These are phyloP conservation scores for Uronychia setigera DNA, from an alignment of 73 alveolate species.

Conservation along the genomic window DNA sequence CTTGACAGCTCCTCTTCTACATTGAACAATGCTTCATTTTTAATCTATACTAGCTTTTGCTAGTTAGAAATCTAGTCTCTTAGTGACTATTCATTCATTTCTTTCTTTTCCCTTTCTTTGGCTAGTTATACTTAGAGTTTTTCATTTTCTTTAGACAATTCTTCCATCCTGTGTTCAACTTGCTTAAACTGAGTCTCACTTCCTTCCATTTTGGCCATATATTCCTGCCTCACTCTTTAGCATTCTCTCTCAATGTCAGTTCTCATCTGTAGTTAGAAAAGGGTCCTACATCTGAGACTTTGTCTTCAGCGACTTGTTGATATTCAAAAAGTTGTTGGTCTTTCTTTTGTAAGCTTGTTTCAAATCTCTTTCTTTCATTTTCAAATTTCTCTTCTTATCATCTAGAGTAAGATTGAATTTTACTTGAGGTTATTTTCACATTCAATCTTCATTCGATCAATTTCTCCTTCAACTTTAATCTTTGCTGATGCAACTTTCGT, in stretches of 20 bases:
- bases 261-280: neutral
- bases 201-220: neutral
- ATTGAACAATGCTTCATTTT: neutral
- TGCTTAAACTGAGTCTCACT: neutral
- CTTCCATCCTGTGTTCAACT: neutral
- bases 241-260: neutral
- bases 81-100: neutral
- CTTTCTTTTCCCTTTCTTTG: neutral
- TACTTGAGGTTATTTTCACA: neutral
- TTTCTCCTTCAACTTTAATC: neutral
- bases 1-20: neutral
- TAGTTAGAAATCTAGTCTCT: neutral
- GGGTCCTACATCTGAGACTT: neutral
- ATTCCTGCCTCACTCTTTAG: neutral
- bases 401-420: neutral
- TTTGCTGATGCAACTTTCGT: neutral
- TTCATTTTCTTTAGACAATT: neutral
- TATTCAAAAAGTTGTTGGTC: neutral
- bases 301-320: neutral
- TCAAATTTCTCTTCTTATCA: neutral
- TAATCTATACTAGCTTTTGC: neutral
- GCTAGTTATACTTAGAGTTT: neutral
- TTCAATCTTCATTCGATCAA: neutral
- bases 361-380: neutral
- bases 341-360: neutral